Percentiles rank a stretch among this genome's conserved stretches.
phyloP scores from a whole-genome alignment of 208 protist species.

The Acanthamoeba royreba region DNA sequence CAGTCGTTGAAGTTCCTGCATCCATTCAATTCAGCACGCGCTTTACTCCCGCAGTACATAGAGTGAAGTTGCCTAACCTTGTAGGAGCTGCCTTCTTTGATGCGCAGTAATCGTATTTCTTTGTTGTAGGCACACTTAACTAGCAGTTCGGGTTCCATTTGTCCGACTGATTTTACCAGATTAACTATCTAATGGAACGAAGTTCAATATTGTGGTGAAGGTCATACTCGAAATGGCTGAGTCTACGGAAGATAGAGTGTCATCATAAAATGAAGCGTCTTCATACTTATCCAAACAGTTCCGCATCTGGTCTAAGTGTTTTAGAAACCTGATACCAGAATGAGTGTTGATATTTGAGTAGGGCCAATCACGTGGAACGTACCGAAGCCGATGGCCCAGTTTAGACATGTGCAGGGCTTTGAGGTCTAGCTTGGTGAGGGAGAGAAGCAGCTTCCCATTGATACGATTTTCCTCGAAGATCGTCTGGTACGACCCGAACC shows the following conservation, averaged over 20 bases:
- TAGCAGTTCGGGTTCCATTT: constrained; percentile 13
- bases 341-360: neutral
- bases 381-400: constrained; percentile 34
- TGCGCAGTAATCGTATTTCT: neutral
- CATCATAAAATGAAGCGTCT: neutral
- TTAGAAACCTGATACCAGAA: neutral
- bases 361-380: neutral
- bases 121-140: constrained; percentile 13
- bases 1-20: neutral
- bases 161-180: neutral
- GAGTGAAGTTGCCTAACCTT: neutral
- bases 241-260: constrained; percentile 28
- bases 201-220: neutral
- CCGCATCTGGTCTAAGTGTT: neutral
- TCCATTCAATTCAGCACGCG: neutral
- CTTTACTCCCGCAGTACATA: neutral
- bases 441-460: constrained; percentile 6
- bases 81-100: neutral
- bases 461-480: neutral
- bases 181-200: neutral
- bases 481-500: constrained; percentile 1
- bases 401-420: neutral
- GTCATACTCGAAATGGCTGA: constrained; percentile 21
- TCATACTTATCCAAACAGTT: neutral
- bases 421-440: constrained; percentile 39